Evolutionary conservation across 1,139 yeast genomes (phyloP).

Genomic region (Dujonia santamariae): DNA sequence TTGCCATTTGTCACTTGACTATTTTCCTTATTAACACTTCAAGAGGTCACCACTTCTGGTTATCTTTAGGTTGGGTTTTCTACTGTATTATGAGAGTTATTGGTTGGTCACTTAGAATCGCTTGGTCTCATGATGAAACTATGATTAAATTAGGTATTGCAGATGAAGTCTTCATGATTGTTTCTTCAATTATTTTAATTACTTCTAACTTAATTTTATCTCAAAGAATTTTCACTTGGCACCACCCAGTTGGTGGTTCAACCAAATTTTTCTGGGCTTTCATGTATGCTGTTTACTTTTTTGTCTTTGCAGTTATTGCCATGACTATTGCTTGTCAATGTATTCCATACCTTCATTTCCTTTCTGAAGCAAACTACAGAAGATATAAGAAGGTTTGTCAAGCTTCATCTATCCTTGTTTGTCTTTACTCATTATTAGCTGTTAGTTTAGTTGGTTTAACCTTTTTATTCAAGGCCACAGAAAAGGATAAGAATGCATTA

Average conservation of each 20-base stretch:
- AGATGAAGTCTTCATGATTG: constrained; percentile 54
- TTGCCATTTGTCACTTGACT: constrained; percentile 46
- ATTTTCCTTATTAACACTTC: constrained; percentile 48
- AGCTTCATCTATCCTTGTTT: constrained; percentile 55
- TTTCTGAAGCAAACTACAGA: constrained; percentile 42
- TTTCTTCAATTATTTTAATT: constrained; percentile 55
- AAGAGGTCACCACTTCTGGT: constrained; percentile 65
- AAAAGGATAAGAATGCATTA: constrained; percentile 47
- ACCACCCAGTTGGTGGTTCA: constrained; percentile 76
- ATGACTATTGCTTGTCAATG: constrained; percentile 69
- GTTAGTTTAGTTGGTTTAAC: constrained; percentile 48
- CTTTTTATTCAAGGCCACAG: constrained; percentile 54
- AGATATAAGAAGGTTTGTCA: constrained; percentile 57
- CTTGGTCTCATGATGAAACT: constrained; percentile 54
- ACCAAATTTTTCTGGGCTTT: constrained; percentile 49
- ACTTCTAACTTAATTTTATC: constrained; percentile 65
- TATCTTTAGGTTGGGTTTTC: constrained; percentile 52
- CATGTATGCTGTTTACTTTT: constrained; percentile 50
- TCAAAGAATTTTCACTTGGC: constrained; percentile 77
- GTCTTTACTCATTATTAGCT: constrained; percentile 57
- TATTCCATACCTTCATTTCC: constrained; percentile 59
- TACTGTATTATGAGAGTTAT: constrained; percentile 52
- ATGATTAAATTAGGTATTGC: constrained; percentile 53
- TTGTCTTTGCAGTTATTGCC: constrained; percentile 57
- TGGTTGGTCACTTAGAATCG: constrained; percentile 63